Evolutionary conservation across 2,329 filamentous ascomycete genomes (phyloP), one percentile per base, ranked within the genome.

Genomic region (Sporothrix variecibatus): DNA sequence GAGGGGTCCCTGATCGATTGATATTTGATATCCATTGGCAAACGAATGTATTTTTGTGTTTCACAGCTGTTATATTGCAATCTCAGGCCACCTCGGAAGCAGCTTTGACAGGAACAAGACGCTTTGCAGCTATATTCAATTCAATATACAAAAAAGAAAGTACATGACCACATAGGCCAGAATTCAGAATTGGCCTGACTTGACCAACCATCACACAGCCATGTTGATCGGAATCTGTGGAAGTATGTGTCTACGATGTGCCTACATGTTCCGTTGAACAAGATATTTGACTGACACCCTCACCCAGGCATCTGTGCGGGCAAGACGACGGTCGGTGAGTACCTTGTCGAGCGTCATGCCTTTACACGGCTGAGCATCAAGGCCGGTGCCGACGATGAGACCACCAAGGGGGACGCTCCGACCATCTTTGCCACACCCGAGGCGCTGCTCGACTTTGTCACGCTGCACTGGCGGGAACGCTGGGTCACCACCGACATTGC

Each of bases 401-500:
- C 43, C 34, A 28, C n/a, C 15, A 43, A 15, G 51, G 28, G 15
- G 3, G 43, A 40, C 31, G 1, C 51, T 2, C 60, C 28, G 58
- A 76, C 72, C 3, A 26, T 38, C 46, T 95, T 96, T 80, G 79
- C 87, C 26, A 88, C 87, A 23, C 85, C 91, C 40, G 88, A 92
- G 31, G 72, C 69, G 3, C 73, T 99, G 28, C 86, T 98, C 31
- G 92, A 97, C 69, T 95, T 93, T 80, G 94, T 97, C 74, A 98
- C 95, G 3, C 89, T 90, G 81, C 86, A 90, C 81, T 99, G 96
- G 96, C 90, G 88, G 77, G 88, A 91, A 74, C 90, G 91, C 73
- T 99, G 93, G 88, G 94, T 98, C 20, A 96, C 92, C 2, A 96
- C 93, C 2, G 92, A 96, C 80, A 91, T 98, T 76, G 89, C 91